Percentiles rank a stretch among this genome's conserved stretches.
phyloP scores from a whole-genome alignment of 257 asterid genomes.

The Leptodermis oblonga region DNA sequence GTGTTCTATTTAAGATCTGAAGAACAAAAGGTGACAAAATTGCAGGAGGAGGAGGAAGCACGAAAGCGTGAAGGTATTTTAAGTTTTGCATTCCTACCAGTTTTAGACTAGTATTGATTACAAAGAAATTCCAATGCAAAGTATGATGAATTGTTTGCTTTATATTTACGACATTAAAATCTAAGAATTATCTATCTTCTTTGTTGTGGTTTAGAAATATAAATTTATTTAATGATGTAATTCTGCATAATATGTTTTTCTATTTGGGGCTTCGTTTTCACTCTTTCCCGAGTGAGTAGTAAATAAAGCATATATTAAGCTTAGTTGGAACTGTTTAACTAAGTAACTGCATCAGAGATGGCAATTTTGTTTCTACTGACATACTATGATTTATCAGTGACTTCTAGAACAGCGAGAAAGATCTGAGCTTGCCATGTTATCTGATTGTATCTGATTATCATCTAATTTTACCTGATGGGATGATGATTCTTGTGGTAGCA shows the following conservation, averaged over 20 bases:
- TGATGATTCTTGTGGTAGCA: background rate
- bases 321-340: background rate
- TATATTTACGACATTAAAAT: too few relatives aligned
- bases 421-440: background rate
- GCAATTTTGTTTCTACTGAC: background rate
- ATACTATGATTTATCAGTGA: background rate
- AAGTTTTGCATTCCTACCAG: too few relatives aligned
- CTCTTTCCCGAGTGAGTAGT: background rate
- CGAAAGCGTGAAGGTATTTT: slow-evolving; percentile 25
- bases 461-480: background rate
- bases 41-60: slow-evolving; percentile 25
- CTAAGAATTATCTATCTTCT: background rate
- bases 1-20: slow-evolving; percentile 21
- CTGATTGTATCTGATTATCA: background rate
- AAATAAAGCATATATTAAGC: background rate
- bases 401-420: background rate
- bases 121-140: too few relatives aligned
- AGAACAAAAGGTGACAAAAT: slow-evolving; percentile 21
- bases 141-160: background rate
- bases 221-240: background rate
- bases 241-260: background rate
- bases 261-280: background rate
- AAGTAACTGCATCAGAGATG: too few relatives aligned
- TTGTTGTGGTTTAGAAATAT: background rate
- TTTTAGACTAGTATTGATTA: too few relatives aligned